Percentiles rank a stretch among this genome's conserved stretches.
Conservation (phyloP, 352 stramenopile genomes). For the Globisporangium perplexum region DNA sequence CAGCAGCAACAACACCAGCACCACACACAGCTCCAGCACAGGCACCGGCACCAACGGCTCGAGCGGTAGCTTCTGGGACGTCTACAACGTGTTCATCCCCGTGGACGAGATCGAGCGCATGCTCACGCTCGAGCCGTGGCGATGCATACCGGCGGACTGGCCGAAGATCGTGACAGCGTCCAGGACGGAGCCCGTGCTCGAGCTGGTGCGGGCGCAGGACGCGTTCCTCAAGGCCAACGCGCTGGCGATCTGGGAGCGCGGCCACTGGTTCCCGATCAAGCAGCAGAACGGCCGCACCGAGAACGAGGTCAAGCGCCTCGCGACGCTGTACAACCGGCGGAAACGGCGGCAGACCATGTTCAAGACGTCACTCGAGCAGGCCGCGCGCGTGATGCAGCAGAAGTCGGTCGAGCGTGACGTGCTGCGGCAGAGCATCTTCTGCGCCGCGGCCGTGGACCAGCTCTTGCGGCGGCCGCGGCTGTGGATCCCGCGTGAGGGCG, state of each 20-base stretch:
- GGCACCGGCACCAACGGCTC: not conserved
- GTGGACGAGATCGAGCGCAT: conserved; percentile 15
- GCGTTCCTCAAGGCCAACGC: conserved; percentile 28
- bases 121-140: conserved; percentile 11
- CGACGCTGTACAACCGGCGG: conserved; percentile 25
- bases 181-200: conserved; percentile 12
- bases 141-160: conserved; percentile 12
- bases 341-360: conserved; percentile 34
- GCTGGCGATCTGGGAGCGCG: conserved; percentile 39
- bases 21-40: not conserved
- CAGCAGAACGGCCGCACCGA: conserved; percentile 26
- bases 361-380: conserved; percentile 26
- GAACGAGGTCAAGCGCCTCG: conserved; percentile 22
- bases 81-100: conserved; percentile 19
- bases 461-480: conserved; percentile 32
- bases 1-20: not conserved
- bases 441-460: conserved; percentile 16
- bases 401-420: conserved; percentile 16
- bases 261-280: conserved; percentile 49
- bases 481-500: conserved; percentile 32
- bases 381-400: conserved; percentile 18
- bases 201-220: conserved; percentile 22
- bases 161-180: conserved; percentile 17
- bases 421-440: conserved; percentile 36
- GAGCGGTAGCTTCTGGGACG: conserved; percentile 4